These are phyloP conservation scores for Penicillium hordei DNA, from an alignment of 2,329 filamentous ascomycete genomes.

Conservation along the genomic window DNA sequence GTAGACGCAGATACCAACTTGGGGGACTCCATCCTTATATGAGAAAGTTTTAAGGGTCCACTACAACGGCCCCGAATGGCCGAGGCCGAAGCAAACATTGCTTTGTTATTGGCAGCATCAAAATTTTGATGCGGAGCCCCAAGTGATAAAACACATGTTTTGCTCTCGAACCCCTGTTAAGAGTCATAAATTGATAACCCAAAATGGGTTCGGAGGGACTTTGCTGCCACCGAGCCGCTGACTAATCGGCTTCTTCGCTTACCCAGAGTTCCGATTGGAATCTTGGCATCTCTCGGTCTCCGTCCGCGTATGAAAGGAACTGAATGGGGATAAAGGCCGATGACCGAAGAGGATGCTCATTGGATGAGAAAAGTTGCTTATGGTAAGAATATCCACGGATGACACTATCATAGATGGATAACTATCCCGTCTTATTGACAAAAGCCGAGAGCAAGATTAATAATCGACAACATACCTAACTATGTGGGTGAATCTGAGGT, in stretches of 20 bases:
- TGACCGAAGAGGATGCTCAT: background rate
- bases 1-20: background rate
- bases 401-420: background rate
- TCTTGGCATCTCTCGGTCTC: background rate
- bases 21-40: conserved; percentile 1
- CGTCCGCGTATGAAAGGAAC: background rate
- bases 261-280: background rate
- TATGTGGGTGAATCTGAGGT: too few species aligned
- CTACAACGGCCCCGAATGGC: background rate
- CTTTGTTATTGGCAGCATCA: background rate
- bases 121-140: background rate
- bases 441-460: too few species aligned
- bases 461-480: too few species aligned
- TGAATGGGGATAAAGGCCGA: background rate
- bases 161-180: background rate
- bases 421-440: too few species aligned
- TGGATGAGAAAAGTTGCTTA: background rate
- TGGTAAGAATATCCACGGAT: background rate
- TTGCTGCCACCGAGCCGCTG: background rate
- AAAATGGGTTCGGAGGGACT: background rate
- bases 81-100: background rate
- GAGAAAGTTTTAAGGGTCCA: background rate
- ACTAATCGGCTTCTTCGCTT: background rate
- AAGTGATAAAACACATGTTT: background rate
- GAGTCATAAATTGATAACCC: background rate